These are phyloP conservation scores for Penicillium brasilianum DNA, from an alignment of 2,329 filamentous ascomycete genomes.

Conservation along the genomic window DNA sequence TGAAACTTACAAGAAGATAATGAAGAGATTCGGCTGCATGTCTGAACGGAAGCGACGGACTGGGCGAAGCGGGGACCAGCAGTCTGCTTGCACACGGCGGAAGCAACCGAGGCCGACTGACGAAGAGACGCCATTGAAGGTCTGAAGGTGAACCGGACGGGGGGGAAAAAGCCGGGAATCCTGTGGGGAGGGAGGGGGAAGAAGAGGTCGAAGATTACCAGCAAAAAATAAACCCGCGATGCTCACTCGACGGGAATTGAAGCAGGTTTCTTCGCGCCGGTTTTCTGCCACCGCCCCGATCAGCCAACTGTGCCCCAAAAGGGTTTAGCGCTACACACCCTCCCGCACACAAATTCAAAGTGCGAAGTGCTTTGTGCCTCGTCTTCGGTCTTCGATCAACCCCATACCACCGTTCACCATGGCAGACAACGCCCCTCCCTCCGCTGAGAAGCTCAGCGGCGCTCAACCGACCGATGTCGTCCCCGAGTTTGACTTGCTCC, in stretches of 20 bases:
- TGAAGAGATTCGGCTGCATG: slow-evolving; percentile 38
- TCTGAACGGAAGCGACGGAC: slow-evolving; percentile 36
- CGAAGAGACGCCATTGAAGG: slow-evolving; percentile 40
- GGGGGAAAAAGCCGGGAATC: slow-evolving; percentile 10
- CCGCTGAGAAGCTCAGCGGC: slow-evolving; percentile 57
- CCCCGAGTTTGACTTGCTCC: slow-evolving; percentile 78
- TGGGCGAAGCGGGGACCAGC: slow-evolving; percentile 36
- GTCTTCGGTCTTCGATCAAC: slow-evolving; percentile 30
- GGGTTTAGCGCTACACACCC: slow-evolving; percentile 38
- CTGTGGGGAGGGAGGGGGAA: slow-evolving; percentile 7
- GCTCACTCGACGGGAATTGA: slow-evolving; percentile 10
- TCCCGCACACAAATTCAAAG: slow-evolving; percentile 38
- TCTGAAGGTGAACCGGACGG: slow-evolving; percentile 11
- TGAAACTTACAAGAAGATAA: slow-evolving; percentile 41
- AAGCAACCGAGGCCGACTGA: slow-evolving; percentile 37
- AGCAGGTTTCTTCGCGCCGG: slow-evolving; percentile 31
- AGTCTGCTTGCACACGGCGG: slow-evolving; percentile 44
- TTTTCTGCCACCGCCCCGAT: slow-evolving; percentile 33
- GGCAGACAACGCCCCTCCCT: slow-evolving; percentile 57
- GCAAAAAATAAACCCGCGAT: slow-evolving; percentile 3
- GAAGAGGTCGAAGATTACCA: slow-evolving; percentile 12
- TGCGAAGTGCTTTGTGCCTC: slow-evolving; percentile 27
- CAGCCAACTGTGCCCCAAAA: slow-evolving; percentile 14
- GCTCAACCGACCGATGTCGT: slow-evolving; percentile 61
- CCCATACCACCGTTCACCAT: slow-evolving; percentile 46